Conservation (phyloP, 2,329 filamentous ascomycete species). For the Cercospora sojina region DNA sequence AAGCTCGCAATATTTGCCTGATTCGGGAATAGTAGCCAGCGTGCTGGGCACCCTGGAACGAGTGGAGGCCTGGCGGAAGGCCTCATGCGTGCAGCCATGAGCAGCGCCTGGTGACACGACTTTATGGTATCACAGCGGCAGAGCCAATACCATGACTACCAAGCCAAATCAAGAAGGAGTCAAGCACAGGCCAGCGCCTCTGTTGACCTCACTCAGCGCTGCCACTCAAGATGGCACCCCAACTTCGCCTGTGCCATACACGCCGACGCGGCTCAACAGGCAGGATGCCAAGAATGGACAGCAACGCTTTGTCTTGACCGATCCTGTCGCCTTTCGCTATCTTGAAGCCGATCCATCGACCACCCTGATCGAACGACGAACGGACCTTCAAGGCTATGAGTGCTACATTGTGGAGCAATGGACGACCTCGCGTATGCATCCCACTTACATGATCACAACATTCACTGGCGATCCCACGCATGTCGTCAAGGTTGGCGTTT, state of each 20-base stretch:
- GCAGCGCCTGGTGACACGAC: constrained; percentile 6
- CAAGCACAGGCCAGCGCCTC: constrained; percentile 14
- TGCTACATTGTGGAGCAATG: constrained; percentile 95
- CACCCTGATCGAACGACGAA: constrained; percentile 68
- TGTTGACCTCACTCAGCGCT: constrained; percentile 13
- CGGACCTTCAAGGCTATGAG: constrained; percentile 77
- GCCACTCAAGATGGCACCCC: constrained; percentile 13
- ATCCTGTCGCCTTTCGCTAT: constrained; percentile 68
- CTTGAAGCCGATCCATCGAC: constrained; percentile 82
- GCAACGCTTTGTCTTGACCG: constrained; percentile 63
- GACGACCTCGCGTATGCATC: constrained; percentile 87
- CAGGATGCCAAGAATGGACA: constrained; percentile 39
- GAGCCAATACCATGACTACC: constrained; percentile 12
- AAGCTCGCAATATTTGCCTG: background rate
- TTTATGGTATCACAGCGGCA: background rate
- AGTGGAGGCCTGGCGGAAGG: background rate
- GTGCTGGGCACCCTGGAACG: background rate
- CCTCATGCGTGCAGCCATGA: constrained; percentile 8
- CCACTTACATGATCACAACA: constrained; percentile 87
- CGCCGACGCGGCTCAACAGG: constrained; percentile 13
- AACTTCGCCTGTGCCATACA: constrained; percentile 16
- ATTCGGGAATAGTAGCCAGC: background rate
- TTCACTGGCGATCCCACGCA: constrained; percentile 86
- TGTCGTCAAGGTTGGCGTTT: constrained; percentile 72
- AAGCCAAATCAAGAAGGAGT: constrained; percentile 15